Conservation (phyloP, 306 rosid genomes). For the Adenanthera pavonina region DNA sequence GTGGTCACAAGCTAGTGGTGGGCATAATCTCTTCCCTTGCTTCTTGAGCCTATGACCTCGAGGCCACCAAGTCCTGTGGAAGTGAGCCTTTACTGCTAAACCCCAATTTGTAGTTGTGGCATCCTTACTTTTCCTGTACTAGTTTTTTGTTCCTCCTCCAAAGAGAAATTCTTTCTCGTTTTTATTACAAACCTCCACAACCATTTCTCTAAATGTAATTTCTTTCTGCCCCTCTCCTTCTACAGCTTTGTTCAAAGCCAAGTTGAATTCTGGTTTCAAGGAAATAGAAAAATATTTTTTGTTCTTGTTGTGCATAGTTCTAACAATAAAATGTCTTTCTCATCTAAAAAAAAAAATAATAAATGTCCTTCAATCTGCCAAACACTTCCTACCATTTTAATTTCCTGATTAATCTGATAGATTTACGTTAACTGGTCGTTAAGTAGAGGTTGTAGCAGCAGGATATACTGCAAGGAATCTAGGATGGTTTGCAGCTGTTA, state of each 20-base stretch:
- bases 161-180: not conserved
- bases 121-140: not conserved
- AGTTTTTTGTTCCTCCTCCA: too few relatives aligned
- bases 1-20: constrained; percentile 6
- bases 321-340: not conserved
- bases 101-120: not conserved
- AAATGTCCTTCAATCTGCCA: not conserved
- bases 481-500: not conserved
- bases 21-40: not conserved
- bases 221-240: constrained; percentile 1
- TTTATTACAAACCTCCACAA: not conserved
- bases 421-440: not conserved
- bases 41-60: not conserved
- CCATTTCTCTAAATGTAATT: not conserved
- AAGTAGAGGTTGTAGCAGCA: not conserved
- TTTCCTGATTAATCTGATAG: not conserved
- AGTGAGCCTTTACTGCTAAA: not conserved
- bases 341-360: not conserved
- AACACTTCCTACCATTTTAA: not conserved
- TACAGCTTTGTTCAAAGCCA: not conserved
- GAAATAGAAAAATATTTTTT: not conserved
- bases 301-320: not conserved
- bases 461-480: not conserved
- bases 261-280: not conserved
- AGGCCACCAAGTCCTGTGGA: not conserved